Base-by-base conservation (phyloP, 768 basidiomycete species). In the Podaxis sp. region DNA sequence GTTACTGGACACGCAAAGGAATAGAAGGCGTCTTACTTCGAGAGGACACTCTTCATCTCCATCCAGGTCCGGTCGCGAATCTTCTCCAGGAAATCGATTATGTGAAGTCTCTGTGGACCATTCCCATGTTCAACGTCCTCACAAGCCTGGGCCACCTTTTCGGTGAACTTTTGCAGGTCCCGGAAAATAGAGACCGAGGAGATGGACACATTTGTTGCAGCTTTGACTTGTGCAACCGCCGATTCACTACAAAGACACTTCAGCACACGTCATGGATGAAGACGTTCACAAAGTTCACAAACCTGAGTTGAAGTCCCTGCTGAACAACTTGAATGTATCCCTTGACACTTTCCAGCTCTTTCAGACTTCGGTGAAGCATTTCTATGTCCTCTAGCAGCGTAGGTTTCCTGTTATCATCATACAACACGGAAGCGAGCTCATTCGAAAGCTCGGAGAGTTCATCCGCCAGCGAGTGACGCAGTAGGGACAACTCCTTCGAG, bases 371-470 rank as follows among this genome's bases (percentile, higher is more conserved):
- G 67, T 95, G 92, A 64, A 95, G 73, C 0, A 79, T 82, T 69
- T 96, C 91, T 61, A 98, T 78, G 48, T 91, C 89, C 71, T 94
- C 90, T 9, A 96, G 77, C 4, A 98, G 74, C 0, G 88, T 92
- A 3, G 87, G 77, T 46, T 73, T 65, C n/a, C 70, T 73, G 9
- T 80, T 77, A 47, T 76, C 78, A 13, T 78, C 80, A 10, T 77
- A 75, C 28, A 83, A 64, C 2, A 82, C 76, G 1, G 88, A 88
- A 51, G 85, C 77, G 44, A 96, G 77, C 55, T 88, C 84, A 54
- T 79, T 74, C 4, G 84, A 83, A 28, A 96, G 74, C 61, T 82
- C 82, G 11, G 85, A 76, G 10, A 95, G 77, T 70, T 94, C 89
- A 68, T 96, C 93, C 14, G 85, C 82, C 18, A 95, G 75, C 1